Conservation (phyloP, 768 basidiomycete species). For the Ephemerocybe angulata region DNA sequence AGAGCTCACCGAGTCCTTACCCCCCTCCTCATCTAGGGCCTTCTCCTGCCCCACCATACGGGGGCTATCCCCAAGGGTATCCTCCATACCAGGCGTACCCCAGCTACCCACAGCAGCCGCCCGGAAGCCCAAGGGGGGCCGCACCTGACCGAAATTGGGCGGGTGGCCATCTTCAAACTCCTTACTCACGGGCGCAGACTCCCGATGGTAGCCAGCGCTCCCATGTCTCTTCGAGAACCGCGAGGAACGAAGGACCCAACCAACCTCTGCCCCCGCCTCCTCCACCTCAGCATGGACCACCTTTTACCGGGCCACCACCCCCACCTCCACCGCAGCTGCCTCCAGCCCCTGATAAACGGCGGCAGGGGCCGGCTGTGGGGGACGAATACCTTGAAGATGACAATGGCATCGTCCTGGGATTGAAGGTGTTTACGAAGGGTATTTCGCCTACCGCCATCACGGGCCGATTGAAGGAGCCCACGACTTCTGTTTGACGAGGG, state of each 20-base stretch:
- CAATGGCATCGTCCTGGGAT: slow-evolving; percentile 23
- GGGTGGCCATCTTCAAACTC: not conserved
- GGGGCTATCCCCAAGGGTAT: too few relatives aligned
- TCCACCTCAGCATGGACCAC: not conserved
- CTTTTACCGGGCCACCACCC: not conserved
- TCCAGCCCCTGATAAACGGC: not conserved
- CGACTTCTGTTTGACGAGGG: too few relatives aligned
- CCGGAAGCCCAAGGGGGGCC: too few relatives aligned
- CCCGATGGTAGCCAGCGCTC: not conserved
- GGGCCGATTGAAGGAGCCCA: slow-evolving; percentile 22
- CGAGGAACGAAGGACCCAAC: not conserved
- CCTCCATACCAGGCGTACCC: too few relatives aligned
- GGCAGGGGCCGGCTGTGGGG: not conserved
- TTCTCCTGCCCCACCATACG: not conserved
- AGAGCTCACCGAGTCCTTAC: slow-evolving; percentile 6
- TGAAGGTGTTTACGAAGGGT: slow-evolving; percentile 25
- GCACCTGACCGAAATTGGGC: too few relatives aligned
- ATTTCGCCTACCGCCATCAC: slow-evolving; percentile 19
- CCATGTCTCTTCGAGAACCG: not conserved
- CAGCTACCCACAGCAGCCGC: too few relatives aligned
- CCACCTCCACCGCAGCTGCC: not conserved
- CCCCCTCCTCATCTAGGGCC: not conserved
- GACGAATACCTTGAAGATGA: slow-evolving; percentile 23
- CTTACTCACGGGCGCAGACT: not conserved
- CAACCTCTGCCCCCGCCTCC: not conserved